Conservation (phyloP, 2,329 filamentous ascomycete genomes). For the Ophiostoma angusticollis region DNA sequence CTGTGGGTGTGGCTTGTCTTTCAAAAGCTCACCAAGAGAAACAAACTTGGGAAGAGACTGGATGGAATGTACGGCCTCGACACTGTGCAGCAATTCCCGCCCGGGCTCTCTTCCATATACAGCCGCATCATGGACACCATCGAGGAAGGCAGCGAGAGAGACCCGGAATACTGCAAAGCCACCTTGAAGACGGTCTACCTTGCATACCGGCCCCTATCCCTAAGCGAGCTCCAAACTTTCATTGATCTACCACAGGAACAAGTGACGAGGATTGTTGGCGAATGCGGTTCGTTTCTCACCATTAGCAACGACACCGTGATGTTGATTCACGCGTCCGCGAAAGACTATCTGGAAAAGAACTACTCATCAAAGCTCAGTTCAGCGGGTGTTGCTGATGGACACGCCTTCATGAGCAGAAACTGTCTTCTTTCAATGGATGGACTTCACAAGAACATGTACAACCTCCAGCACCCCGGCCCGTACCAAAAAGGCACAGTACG, state of each 20-base stretch:
- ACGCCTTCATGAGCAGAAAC: neutral
- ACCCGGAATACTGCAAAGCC: neutral
- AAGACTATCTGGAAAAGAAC: constrained; percentile 1
- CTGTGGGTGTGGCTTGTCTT: constrained; percentile 6
- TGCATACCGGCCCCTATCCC: neutral
- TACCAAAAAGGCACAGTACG: neutral
- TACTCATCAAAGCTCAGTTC: neutral
- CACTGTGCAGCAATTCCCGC: neutral
- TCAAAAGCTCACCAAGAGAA: neutral
- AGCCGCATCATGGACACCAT: constrained; percentile 2
- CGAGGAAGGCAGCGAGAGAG: neutral
- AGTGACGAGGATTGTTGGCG: neutral
- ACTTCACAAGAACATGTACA: constrained; percentile 5
- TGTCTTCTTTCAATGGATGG: neutral
- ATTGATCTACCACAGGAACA: neutral
- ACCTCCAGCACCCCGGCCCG: neutral
- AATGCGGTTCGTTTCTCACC: constrained; percentile 4
- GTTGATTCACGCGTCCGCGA: constrained; percentile 1
- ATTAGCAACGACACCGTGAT: neutral
- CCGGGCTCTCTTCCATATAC: neutral
- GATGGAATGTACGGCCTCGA: neutral
- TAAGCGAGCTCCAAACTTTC: neutral
- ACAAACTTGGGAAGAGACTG: neutral
- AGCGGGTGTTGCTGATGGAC: neutral
- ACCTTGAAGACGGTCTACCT: neutral